Evolutionary conservation across 2,329 filamentous ascomycete species (phyloP).

Genomic region (Colletotrichum sp.): DNA sequence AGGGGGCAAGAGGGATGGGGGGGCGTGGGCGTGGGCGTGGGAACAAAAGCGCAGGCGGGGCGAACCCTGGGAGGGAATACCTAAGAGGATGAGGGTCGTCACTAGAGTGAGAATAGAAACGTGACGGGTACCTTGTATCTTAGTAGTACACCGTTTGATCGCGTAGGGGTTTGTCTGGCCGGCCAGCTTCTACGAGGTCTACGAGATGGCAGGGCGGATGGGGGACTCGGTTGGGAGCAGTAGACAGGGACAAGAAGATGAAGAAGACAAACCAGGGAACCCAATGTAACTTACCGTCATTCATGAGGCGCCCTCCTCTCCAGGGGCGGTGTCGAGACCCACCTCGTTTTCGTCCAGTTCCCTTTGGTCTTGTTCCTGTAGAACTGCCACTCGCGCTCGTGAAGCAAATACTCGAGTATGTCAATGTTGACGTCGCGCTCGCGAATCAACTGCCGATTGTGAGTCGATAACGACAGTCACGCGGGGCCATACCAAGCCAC

Average conservation of each 20-base stretch:
- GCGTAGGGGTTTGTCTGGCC: neutral
- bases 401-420: neutral
- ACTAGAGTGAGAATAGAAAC: neutral
- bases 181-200: neutral
- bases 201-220: neutral
- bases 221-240: neutral
- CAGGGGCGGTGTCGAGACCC: neutral
- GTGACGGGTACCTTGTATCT: neutral
- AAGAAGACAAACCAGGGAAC: neutral
- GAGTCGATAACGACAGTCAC: neutral
- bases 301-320: neutral
- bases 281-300: neutral
- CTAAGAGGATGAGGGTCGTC: neutral
- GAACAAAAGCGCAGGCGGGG: neutral
- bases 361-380: neutral
- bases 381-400: neutral
- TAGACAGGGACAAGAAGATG: neutral
- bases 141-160: neutral
- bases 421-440: neutral
- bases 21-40: neutral
- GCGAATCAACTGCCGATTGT: neutral
- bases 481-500: neutral
- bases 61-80: too few species aligned
- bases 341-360: neutral
- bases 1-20: neutral